phyloP scores from a whole-genome alignment of 192 early-diverging fungal genomes.

The Chytriomyces confervae region DNA sequence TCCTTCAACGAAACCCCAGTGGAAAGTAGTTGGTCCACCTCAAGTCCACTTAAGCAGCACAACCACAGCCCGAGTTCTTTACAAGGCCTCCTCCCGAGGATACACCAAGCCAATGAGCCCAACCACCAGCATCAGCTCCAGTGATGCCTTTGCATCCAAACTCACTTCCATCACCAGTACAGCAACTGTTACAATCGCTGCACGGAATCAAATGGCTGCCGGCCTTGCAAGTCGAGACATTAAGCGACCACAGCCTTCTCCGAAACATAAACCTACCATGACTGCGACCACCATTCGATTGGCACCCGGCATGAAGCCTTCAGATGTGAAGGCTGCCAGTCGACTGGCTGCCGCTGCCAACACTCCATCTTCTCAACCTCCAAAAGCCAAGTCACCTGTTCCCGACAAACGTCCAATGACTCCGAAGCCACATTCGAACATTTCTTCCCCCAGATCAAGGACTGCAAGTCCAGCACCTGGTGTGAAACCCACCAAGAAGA shows the following conservation, averaged over 20 bases:
- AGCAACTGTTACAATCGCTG: slow-evolving; percentile 28
- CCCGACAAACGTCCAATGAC: no score
- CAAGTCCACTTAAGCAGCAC: slow-evolving; percentile 2
- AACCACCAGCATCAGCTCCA: not conserved
- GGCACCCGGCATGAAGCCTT: slow-evolving; percentile 5
- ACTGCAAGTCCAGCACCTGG: not conserved
- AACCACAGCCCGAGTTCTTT: slow-evolving; percentile 16
- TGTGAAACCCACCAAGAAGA: not conserved
- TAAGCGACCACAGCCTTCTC: slow-evolving; percentile 8
- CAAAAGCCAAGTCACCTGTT: no score
- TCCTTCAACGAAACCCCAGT: slow-evolving; percentile 23
- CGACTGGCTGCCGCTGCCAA: not conserved
- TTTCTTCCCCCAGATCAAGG: not conserved
- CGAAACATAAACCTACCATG: slow-evolving; percentile 15
- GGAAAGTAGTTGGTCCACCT: slow-evolving; percentile 4
- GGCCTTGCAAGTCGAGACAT: not conserved
- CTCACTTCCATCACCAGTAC: slow-evolving; percentile 26
- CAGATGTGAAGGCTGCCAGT: not conserved
- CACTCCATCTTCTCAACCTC: not conserved
- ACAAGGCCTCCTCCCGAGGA: slow-evolving; percentile 23
- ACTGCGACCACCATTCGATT: slow-evolving; percentile 28
- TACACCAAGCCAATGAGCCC: not conserved
- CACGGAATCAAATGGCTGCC: slow-evolving; percentile 31
- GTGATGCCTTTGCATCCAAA: slow-evolving; percentile 21
- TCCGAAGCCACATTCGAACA: no score